Conservation (phyloP, 306 rosid genomes). For the Trifolium repens region DNA sequence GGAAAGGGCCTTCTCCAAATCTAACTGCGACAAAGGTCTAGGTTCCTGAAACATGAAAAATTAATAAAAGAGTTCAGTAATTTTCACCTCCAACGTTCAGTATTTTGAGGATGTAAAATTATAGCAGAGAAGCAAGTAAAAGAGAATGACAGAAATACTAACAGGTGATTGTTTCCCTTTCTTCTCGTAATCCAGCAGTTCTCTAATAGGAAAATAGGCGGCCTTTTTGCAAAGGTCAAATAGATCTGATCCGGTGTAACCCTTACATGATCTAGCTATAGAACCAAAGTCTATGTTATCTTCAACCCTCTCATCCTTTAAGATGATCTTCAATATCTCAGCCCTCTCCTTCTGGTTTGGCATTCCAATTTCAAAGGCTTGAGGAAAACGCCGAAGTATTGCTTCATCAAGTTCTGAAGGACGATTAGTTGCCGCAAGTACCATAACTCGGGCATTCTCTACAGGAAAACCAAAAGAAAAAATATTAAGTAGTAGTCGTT, state of each 20-base stretch:
- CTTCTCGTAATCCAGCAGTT: conserved; percentile 77
- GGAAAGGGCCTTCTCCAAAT: conserved; percentile 71
- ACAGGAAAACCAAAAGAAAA: conserved; percentile 7
- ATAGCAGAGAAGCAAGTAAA: neutral
- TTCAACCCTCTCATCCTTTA: conserved; percentile 85
- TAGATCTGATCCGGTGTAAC: conserved; percentile 94
- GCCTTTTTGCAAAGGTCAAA: conserved; percentile 98
- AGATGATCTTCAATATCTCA: conserved; percentile 78
- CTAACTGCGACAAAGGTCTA: conserved; percentile 68
- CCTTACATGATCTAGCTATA: conserved; percentile 74
- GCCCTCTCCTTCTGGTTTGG: conserved; percentile 84
- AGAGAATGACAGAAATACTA: conserved; percentile 50
- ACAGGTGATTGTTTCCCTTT: conserved; percentile 70
- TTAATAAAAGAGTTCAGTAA: conserved; percentile 16
- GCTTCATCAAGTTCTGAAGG: conserved; percentile 99
- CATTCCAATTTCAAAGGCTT: conserved; percentile 90
- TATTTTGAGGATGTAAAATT: neutral
- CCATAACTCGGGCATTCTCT: conserved; percentile 97
- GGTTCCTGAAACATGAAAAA: conserved; percentile 62
- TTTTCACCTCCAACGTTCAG: conserved; percentile 34
- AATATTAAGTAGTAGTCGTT: conserved; percentile 9
- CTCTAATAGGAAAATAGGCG: conserved; percentile 90
- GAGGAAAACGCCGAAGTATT: conserved; percentile 96
- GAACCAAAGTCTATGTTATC: conserved; percentile 57
- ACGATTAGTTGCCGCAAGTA: conserved; percentile 97